Conservation (phyloP, 2,329 filamentous ascomycete species). For the Fusarium sp. region DNA sequence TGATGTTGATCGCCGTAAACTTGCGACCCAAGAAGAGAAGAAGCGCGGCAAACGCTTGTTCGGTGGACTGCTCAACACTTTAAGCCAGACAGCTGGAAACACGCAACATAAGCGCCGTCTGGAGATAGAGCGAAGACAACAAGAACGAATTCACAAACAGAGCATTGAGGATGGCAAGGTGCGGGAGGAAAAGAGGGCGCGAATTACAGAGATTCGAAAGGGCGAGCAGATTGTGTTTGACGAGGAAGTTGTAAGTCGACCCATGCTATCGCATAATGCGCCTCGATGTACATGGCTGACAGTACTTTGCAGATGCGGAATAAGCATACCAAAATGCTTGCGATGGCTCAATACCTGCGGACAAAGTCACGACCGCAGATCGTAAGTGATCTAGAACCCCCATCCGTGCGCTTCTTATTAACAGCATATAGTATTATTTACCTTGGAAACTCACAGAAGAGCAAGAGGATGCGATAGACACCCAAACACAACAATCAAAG, state of each 20-base stretch:
- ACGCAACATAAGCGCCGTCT: slow-evolving; percentile 76
- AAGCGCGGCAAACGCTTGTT: slow-evolving; percentile 89
- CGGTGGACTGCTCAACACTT: slow-evolving; percentile 81
- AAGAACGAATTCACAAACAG: slow-evolving; percentile 80
- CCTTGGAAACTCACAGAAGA: slow-evolving; percentile 80
- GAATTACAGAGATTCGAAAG: slow-evolving; percentile 71
- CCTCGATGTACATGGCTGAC: slow-evolving; percentile 31
- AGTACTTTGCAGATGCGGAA: slow-evolving; percentile 76
- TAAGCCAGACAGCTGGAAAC: slow-evolving; percentile 77
- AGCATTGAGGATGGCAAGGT: slow-evolving; percentile 77
- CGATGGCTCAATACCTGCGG: slow-evolving; percentile 78
- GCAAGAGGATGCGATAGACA: slow-evolving; percentile 78
- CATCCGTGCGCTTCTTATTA: slow-evolving; percentile 12
- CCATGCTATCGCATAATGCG: neutral
- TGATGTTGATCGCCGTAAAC: slow-evolving; percentile 43
- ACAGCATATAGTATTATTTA: slow-evolving; percentile 78
- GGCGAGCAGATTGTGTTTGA: slow-evolving; percentile 82
- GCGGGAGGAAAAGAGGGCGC: slow-evolving; percentile 74
- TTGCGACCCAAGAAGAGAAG: slow-evolving; percentile 75
- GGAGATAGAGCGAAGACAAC: slow-evolving; percentile 86
- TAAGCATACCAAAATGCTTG: slow-evolving; percentile 78
- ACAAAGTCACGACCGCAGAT: slow-evolving; percentile 80
- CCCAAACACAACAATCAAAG: slow-evolving; percentile 77
- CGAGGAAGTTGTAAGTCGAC: slow-evolving; percentile 75
- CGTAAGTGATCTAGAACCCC: slow-evolving; percentile 64